Evolutionary conservation across 192 early-diverging fungal species (phyloP), one percentile per base, ranked within the genome.

Genomic region (Entomortierella parvispora): DNA sequence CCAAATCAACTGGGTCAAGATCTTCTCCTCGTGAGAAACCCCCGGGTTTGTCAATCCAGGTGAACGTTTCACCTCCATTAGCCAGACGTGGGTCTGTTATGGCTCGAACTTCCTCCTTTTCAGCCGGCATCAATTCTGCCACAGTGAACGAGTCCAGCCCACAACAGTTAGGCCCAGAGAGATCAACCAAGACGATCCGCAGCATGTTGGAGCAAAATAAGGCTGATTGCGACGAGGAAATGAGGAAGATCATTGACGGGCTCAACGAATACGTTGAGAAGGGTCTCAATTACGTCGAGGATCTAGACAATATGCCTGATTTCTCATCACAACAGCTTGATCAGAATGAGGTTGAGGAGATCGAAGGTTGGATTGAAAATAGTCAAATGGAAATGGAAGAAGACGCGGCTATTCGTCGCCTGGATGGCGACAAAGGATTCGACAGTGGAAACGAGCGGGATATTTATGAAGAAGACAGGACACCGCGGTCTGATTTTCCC

Each of bases 221-320:
- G 45, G 32, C 74, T 4, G 74, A 77, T 14, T 77, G 74, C 25
- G 74, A 77, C 20, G 74, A 77, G 22, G 65, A 77, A 50, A 77
- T 95, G 52, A 77, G 85, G 17, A 74, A 83, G 18, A 88, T 93
- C 56, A 87, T 93, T 29, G 71, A 85, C 42, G 91, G 89, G 46
- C 78, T 93, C 4, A 85, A 87, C 59, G 86, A 88, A 43, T 87
- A 85, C 45, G 92, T 93, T 10, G 92, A 94, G 56, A 80, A 75
- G 26, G 81, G 83, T 12, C 71, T 84, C 12, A 78, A 80, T 26
- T 83, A 87, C 43, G 84, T 81, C 8, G 82, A 83, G 44, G 77
- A 81, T 18, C 44, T 77, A 37, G 81, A 76, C 22, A 77, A 29
- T 26, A 68, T 68, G 52, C 74, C 81, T 0, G 69, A 78, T 11